Conservation (phyloP, 2,329 filamentous ascomycete genomes). For the Botrytis hyacinthi region DNA sequence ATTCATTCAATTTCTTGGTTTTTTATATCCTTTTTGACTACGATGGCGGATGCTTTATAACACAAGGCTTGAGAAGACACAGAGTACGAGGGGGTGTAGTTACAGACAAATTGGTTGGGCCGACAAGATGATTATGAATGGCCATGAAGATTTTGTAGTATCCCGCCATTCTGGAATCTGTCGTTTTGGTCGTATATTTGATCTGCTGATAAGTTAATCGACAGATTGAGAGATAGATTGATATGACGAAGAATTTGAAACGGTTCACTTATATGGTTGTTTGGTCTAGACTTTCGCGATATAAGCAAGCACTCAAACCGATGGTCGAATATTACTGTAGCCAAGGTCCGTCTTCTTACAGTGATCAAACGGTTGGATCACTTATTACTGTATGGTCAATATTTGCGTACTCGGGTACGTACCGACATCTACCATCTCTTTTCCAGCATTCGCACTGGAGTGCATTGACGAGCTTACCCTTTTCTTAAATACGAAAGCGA, state of each 20-base stretch:
- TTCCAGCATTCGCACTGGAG: not conserved
- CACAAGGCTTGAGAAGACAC: not conserved
- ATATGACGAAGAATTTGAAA: not conserved
- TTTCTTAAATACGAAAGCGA: slow-evolving; percentile 8
- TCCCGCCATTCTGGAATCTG: not conserved
- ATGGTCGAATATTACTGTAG: not conserved
- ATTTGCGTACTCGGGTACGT: not conserved
- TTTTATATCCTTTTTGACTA: not conserved
- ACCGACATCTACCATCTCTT: not conserved
- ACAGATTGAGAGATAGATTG: not conserved
- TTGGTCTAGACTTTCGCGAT: not conserved
- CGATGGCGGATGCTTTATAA: not conserved
- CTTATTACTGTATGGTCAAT: not conserved
- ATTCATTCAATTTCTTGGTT: not conserved
- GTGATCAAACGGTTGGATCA: not conserved
- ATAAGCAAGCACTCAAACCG: not conserved
- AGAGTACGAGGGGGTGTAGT: not conserved
- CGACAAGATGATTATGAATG: not conserved
- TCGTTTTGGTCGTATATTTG: not conserved
- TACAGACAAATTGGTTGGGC: not conserved
- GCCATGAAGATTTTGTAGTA: not conserved
- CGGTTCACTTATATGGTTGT: not conserved
- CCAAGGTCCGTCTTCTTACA: not conserved
- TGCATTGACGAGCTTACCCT: not conserved
- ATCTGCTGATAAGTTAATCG: not conserved